A percentile compares a stretch with the other conserved stretches of the same genome.
Conservation (phyloP, 257 asterid species). For the Nicotiana benthamiana region DNA sequence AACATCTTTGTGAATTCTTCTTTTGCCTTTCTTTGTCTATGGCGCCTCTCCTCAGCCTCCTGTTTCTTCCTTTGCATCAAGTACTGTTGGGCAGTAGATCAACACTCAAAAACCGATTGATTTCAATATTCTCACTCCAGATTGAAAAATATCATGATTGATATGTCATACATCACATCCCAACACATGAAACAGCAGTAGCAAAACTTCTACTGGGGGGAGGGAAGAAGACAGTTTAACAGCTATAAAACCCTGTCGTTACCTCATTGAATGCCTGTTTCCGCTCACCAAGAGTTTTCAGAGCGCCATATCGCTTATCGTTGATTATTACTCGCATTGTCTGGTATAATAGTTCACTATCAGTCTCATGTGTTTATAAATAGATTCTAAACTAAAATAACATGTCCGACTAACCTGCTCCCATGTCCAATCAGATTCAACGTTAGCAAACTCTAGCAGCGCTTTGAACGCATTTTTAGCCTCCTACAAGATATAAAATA, state of each 20-base stretch:
- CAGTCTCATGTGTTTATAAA: neutral
- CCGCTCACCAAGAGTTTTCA: slow-evolving; percentile 94
- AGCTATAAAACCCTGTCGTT: slow-evolving; percentile 1
- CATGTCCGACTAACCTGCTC: slow-evolving; percentile 64
- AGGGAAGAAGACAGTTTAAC: neutral
- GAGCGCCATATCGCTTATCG: slow-evolving; percentile 89
- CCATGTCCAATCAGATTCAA: slow-evolving; percentile 91
- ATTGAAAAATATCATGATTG: neutral
- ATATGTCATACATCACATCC: neutral
- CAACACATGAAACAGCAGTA: neutral
- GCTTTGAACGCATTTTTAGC: slow-evolving; percentile 93
- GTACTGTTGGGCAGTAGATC: slow-evolving; percentile 39
- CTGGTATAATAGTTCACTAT: slow-evolving; percentile 28
- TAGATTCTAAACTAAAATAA: neutral
- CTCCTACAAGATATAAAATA: slow-evolving; percentile 44
- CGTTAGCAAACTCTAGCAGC: slow-evolving; percentile 78
- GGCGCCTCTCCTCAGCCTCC: slow-evolving; percentile 96
- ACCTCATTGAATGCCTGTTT: slow-evolving; percentile 99
- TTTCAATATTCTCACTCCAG: neutral
- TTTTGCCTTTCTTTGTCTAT: slow-evolving; percentile 87
- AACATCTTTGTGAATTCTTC: slow-evolving; percentile 89
- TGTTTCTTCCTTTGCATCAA: slow-evolving; percentile 92
- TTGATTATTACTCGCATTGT: slow-evolving; percentile 89
- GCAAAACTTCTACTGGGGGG: neutral
- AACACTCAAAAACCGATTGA: slow-evolving; percentile 8